phyloP scores from a whole-genome alignment of 1,139 yeast genomes.

The Debaryomyces nepalensis region DNA sequence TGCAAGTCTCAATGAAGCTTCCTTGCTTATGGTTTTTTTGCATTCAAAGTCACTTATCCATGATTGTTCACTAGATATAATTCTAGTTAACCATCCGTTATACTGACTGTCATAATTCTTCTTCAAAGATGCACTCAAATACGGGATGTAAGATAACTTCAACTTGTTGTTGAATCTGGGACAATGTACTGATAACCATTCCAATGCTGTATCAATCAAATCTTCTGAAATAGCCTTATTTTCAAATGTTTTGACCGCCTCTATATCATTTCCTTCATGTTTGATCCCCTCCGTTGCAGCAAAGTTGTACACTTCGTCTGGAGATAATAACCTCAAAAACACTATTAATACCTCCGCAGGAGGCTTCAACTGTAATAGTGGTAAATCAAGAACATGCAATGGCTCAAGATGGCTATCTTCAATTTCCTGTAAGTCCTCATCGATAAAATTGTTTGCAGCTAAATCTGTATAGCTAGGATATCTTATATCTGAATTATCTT shows the following conservation, averaged over 20 bases:
- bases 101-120: conserved; percentile 28
- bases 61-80: conserved; percentile 59
- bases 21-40: conserved; percentile 50
- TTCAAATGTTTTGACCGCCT: conserved; percentile 19
- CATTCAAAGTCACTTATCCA: conserved; percentile 49
- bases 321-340: conserved; percentile 55
- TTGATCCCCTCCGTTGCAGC: conserved; percentile 11
- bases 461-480: background rate
- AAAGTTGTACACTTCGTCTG: conserved; percentile 61
- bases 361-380: conserved; percentile 54
- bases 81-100: conserved; percentile 65
- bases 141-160: conserved; percentile 34
- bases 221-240: conserved; percentile 26
- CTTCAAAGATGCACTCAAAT: conserved; percentile 30
- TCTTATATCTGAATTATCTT: background rate
- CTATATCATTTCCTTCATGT: conserved; percentile 15
- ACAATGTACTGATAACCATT: conserved; percentile 48
- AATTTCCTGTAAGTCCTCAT: background rate
- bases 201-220: conserved; percentile 28
- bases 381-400: conserved; percentile 70
- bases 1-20: conserved; percentile 69
- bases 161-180: conserved; percentile 33
- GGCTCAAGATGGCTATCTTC: conserved; percentile 35
- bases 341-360: conserved; percentile 49
- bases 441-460: background rate